phyloP scores from a whole-genome alignment of 1,284 basidiomycete genomes.

The Cryptococcus jaspeensis region DNA sequence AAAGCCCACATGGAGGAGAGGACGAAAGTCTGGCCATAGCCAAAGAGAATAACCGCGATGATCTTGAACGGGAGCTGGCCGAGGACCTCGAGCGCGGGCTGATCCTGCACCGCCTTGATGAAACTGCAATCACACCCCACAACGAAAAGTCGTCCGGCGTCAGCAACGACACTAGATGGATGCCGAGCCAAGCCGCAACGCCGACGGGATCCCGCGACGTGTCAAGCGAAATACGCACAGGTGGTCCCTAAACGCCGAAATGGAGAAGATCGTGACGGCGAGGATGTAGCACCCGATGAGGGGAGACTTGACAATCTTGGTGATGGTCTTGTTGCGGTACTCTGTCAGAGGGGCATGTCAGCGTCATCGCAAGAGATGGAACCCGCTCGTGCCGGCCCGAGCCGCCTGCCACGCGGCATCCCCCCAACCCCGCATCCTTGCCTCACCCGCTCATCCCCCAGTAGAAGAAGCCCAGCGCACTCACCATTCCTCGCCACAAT shows the following conservation, averaged over 20 bases:
- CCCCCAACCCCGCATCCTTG: not conserved
- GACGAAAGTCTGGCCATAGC: conserved; percentile 74
- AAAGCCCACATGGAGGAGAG: conserved; percentile 86
- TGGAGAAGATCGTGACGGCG: conserved; percentile 81
- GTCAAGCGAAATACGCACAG: conserved; percentile 62
- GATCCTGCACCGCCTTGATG: conserved; percentile 33
- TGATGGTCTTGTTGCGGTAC: conserved; percentile 82
- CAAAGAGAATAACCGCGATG: conserved; percentile 66
- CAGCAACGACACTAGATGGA: not conserved
- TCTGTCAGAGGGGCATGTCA: conserved; percentile 57
- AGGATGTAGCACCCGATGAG: conserved; percentile 84
- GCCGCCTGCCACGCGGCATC: not conserved
- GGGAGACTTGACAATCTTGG: conserved; percentile 71
- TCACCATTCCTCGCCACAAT: conserved; percentile 87
- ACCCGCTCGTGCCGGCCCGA: not conserved
- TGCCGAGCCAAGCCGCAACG: too few relatives aligned
- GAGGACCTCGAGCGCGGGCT: conserved; percentile 47
- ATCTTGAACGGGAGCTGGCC: conserved; percentile 62
- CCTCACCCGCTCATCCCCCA: not conserved
- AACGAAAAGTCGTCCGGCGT: not conserved
- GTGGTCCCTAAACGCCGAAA: conserved; percentile 80
- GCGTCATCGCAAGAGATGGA: not conserved
- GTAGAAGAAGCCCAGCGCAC: conserved; percentile 30
- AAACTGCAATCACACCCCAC: conserved; percentile 28
- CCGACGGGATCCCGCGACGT: not conserved